Conservation (phyloP, 2,329 filamentous ascomycete genomes). For the Colletotrichum lupini region DNA sequence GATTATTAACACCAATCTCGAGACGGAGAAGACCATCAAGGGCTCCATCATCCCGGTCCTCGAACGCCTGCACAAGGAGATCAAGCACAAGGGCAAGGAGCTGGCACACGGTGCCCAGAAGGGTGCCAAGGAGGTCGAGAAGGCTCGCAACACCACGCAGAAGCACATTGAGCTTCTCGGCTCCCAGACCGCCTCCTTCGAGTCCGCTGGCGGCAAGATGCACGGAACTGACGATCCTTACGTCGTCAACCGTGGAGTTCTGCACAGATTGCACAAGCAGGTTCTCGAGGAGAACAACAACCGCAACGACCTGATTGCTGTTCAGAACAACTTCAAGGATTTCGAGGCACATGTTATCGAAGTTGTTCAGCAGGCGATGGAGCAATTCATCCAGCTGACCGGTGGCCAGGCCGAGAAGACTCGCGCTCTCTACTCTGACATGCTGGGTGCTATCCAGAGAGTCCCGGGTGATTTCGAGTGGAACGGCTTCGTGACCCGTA, state of each 20-base stretch:
- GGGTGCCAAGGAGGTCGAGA: slow-evolving; percentile 90
- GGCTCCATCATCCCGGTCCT: slow-evolving; percentile 87
- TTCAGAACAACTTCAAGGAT: slow-evolving; percentile 89
- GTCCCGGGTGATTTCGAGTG: slow-evolving; percentile 92
- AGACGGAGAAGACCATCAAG: slow-evolving; percentile 92
- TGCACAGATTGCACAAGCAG: slow-evolving; percentile 89
- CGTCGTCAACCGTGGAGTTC: slow-evolving; percentile 81
- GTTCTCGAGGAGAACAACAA: slow-evolving; percentile 96
- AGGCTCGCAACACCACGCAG: slow-evolving; percentile 85
- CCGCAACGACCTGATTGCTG: slow-evolving; percentile 86
- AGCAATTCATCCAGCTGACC: slow-evolving; percentile 84
- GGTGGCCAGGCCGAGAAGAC: slow-evolving; percentile 85
- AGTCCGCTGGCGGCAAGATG: slow-evolving; percentile 78
- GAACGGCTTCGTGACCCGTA: slow-evolving; percentile 83
- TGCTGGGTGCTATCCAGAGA: slow-evolving; percentile 79
- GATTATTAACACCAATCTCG: slow-evolving; percentile 86
- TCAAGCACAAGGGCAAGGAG: slow-evolving; percentile 97
- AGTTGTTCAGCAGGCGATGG: slow-evolving; percentile 84
- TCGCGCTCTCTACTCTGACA: slow-evolving; percentile 84
- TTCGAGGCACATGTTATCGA: slow-evolving; percentile 90
- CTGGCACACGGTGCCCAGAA: slow-evolving; percentile 83
- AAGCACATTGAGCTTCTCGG: slow-evolving; percentile 96
- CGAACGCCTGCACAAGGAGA: slow-evolving; percentile 91
- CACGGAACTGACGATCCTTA: slow-evolving; percentile 86
- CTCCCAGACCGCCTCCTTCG: slow-evolving; percentile 83